Percentiles rank a stretch among this genome's conserved stretches.
These are phyloP conservation scores for Citrus australasica DNA, from an alignment of 345 rosid genomes.

Conservation along the genomic window DNA sequence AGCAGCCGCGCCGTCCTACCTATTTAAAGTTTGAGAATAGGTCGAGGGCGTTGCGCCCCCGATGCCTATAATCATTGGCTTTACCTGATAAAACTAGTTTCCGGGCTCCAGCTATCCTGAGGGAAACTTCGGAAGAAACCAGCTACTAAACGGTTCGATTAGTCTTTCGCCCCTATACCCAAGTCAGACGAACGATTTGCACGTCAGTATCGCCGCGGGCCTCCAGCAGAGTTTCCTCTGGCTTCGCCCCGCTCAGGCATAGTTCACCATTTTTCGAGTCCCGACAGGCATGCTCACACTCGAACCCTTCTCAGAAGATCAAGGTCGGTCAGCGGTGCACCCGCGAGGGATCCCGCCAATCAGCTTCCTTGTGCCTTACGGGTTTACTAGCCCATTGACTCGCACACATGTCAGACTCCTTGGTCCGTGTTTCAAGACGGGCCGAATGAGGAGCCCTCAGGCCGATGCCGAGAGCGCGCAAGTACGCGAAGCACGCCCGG, in stretches of 20 bases:
- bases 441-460: conserved; percentile 25
- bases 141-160: conserved; percentile 38
- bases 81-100: too few species aligned
- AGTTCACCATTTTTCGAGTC: background rate
- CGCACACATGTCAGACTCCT: conserved; percentile 52
- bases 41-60: too few species aligned
- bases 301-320: background rate
- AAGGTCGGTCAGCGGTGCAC: background rate
- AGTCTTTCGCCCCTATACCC: conserved; percentile 42
- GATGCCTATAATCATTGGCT: too few species aligned
- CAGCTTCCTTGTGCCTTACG: background rate
- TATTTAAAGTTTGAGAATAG: too few species aligned
- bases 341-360: background rate
- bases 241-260: background rate
- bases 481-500: too few species aligned
- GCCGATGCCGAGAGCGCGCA: background rate
- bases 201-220: conserved; percentile 22
- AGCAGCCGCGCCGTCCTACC: too few species aligned
- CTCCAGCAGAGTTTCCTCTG: background rate
- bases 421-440: conserved; percentile 69
- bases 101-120: too few species aligned
- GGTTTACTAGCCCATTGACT: conserved; percentile 36
- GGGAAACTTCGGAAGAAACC: conserved; percentile 36
- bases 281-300: background rate
- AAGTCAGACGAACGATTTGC: conserved; percentile 37